Percentiles rank a stretch among this genome's conserved stretches.
Conservation (phyloP, 192 early-diverging fungal species). For the Ambispora gerdemannii region DNA sequence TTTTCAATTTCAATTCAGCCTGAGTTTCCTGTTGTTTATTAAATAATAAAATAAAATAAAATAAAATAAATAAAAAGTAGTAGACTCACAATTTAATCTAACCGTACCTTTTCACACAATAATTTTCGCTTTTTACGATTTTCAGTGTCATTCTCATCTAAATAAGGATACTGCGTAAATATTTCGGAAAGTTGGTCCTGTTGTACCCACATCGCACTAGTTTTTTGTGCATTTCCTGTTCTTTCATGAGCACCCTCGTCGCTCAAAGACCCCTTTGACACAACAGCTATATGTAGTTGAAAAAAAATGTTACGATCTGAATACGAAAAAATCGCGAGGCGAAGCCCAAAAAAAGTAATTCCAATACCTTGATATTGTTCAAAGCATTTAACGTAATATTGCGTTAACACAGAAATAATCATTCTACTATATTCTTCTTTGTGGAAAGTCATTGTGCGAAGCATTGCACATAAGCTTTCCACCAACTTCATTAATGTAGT, state of each 20-base stretch:
- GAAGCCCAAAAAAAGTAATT: neutral
- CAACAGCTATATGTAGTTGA: conserved; percentile 15
- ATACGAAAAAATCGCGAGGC: neutral
- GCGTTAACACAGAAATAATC: conserved; percentile 62
- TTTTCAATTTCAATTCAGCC: conserved; percentile 73
- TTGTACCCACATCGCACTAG: conserved; percentile 48
- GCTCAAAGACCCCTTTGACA: conserved; percentile 22
- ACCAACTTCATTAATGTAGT: conserved; percentile 57
- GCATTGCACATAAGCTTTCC: conserved; percentile 60
- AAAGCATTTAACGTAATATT: conserved; percentile 70
- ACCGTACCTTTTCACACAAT: conserved; percentile 14
- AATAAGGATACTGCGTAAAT: conserved; percentile 42
- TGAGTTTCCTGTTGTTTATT: conserved; percentile 61
- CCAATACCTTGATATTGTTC: conserved; percentile 46
- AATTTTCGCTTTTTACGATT: neutral
- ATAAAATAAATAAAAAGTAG: neutral
- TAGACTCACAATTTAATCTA: neutral
- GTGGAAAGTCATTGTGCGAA: conserved; percentile 65
- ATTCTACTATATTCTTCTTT: conserved; percentile 66
- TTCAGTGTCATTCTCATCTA: conserved; percentile 37
- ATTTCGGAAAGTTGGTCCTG: conserved; percentile 43
- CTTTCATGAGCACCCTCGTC: conserved; percentile 17
- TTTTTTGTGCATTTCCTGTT: conserved; percentile 31
- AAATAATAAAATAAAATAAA: neutral
- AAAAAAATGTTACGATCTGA: too few species aligned